These are phyloP conservation scores for Nicotiana rustica DNA, from an alignment of 305 asterid genomes.

Conservation along the genomic window DNA sequence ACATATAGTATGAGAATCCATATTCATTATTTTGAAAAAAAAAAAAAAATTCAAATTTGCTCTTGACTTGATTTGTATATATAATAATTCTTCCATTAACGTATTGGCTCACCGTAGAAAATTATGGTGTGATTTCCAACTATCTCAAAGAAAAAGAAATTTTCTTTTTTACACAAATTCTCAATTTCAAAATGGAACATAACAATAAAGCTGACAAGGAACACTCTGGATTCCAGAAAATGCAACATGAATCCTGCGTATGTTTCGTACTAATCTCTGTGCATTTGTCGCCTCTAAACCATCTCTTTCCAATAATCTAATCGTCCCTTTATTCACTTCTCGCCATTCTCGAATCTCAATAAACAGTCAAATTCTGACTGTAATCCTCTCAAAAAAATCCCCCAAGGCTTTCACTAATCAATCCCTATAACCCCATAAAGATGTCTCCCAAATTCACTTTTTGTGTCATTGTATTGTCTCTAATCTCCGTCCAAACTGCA, in stretches of 20 bases:
- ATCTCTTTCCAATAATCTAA: neutral
- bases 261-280: neutral
- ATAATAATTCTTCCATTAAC: too few relatives aligned
- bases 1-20: too few relatives aligned
- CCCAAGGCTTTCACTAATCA: neutral
- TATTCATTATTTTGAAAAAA: too few relatives aligned
- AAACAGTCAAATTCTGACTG: neutral
- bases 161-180: too few relatives aligned
- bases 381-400: neutral
- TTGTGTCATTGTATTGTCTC: conserved; percentile 36
- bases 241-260: neutral
- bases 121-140: too few relatives aligned
- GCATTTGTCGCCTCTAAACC: neutral
- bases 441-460: neutral
- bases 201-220: neutral
- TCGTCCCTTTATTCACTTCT: neutral
- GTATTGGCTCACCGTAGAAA: too few relatives aligned
- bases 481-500: conserved; percentile 39
- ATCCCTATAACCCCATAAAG: neutral
- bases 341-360: neutral
- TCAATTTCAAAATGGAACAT: too few relatives aligned
- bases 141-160: too few relatives aligned
- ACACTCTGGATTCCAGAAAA: neutral
- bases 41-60: too few relatives aligned
- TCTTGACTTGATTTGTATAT: too few relatives aligned